These are phyloP conservation scores for Conidiobolus coronatus DNA, from an alignment of 371 early-diverging fungal species.

Conservation along the genomic window DNA sequence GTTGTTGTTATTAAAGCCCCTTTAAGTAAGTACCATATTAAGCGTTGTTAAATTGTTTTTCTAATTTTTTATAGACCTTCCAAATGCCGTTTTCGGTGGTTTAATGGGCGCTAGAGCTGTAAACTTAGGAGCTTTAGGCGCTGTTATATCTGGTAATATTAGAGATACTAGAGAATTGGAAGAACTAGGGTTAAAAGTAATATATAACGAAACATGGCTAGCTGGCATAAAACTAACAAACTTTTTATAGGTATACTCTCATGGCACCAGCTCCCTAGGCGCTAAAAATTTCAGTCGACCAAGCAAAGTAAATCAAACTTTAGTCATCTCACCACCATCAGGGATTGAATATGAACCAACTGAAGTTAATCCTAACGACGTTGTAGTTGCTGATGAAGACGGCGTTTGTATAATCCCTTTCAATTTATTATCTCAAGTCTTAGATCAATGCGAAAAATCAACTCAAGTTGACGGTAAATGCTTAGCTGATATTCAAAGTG, in stretches of 20 bases:
- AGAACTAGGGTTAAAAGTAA: slow-evolving; percentile 30
- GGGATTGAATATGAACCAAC: slow-evolving; percentile 20
- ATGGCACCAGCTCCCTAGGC: slow-evolving; percentile 33
- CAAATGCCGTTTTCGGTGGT: slow-evolving; percentile 64
- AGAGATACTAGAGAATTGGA: slow-evolving; percentile 42
- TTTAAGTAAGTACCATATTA: background rate
- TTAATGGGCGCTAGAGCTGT: slow-evolving; percentile 48
- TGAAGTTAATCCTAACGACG: slow-evolving; percentile 35
- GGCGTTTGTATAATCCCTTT: slow-evolving; percentile 43
- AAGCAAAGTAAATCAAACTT: slow-evolving; percentile 29
- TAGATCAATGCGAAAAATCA: slow-evolving; percentile 20
- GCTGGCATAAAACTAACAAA: background rate
- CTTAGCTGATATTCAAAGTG: slow-evolving; percentile 31
- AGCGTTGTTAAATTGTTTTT: background rate
- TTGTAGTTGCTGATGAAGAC: slow-evolving; percentile 52
- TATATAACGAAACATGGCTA: background rate
- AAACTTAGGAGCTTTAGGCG: slow-evolving; percentile 25
- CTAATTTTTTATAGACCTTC: background rate
- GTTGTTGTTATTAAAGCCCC: background rate
- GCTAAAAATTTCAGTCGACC: slow-evolving; percentile 35
- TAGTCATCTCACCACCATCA: slow-evolving; percentile 15
- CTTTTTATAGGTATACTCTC: slow-evolving; percentile 25
- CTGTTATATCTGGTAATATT: slow-evolving; percentile 43
- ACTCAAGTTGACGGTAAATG: slow-evolving; percentile 35
- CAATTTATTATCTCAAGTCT: slow-evolving; percentile 23